These are phyloP conservation scores for Ceratobasidium sp. DNA, from an alignment of 1,284 basidiomycete genomes.

Conservation along the genomic window DNA sequence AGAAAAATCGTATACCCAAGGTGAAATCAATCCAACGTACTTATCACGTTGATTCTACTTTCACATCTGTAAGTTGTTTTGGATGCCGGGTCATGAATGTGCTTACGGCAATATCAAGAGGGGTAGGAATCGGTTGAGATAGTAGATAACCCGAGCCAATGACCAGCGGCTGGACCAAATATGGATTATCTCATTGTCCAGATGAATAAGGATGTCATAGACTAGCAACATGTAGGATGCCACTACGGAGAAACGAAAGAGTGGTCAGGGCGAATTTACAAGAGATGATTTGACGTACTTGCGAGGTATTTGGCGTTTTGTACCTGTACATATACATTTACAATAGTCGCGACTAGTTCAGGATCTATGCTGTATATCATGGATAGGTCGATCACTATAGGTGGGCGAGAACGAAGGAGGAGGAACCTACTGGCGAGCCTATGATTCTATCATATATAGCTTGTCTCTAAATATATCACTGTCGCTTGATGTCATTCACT, in stretches of 20 bases:
- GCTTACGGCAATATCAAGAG: constrained; percentile 16
- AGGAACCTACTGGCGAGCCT: no score
- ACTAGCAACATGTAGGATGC: constrained; percentile 25
- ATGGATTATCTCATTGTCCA: constrained; percentile 19
- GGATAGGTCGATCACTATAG: no score
- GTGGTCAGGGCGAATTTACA: no score
- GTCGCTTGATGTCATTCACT: no score
- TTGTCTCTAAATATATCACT: no score
- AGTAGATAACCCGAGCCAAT: constrained; percentile 23
- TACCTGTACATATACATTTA: no score
- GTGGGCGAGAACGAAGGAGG: no score
- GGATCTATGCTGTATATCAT: no score
- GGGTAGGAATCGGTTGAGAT: constrained; percentile 18
- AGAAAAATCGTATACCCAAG: background rate
- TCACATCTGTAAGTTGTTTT: background rate
- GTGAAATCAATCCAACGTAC: background rate
- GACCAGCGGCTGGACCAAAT: constrained; percentile 21
- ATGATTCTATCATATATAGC: no score
- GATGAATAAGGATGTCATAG: constrained; percentile 8
- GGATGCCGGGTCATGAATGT: background rate
- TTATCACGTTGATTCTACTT: background rate
- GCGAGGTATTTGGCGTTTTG: no score
- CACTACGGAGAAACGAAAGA: background rate
- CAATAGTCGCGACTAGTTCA: no score
- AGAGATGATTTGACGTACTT: no score